Conservation (phyloP, 495 filamentous ascomycete genomes). For the Annulohypoxylon moriforme region DNA sequence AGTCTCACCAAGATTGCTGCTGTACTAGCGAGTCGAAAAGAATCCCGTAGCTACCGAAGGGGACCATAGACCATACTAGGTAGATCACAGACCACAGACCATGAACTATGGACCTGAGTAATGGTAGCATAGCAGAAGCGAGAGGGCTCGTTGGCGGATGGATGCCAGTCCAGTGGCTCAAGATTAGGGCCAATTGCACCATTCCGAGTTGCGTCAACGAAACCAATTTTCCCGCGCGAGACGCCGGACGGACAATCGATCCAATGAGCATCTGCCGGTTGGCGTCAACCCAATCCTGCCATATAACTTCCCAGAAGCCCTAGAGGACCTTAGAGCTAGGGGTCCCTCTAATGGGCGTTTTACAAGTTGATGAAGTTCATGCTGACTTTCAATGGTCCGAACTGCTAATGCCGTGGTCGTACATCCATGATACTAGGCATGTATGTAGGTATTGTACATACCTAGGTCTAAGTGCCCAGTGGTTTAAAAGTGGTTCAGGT, state of each 20-base stretch:
- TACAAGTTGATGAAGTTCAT: conserved; percentile 16
- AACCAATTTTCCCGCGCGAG: conserved; percentile 44
- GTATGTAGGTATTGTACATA: background rate
- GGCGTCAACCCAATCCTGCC: conserved; percentile 37
- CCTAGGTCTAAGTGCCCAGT: background rate
- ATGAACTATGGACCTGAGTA: background rate
- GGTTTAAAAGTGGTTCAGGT: too few relatives aligned
- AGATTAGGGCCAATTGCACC: conserved; percentile 40
- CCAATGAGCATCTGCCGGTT: conserved; percentile 45
- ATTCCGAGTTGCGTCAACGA: conserved; percentile 42
- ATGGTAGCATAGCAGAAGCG: conserved; percentile 3
- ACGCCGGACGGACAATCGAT: conserved; percentile 42
- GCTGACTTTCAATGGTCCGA: background rate
- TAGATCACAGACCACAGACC: background rate
- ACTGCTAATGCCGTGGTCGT: background rate
- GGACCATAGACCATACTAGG: background rate
- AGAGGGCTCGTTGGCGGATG: conserved; percentile 23
- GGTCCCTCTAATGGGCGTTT: conserved; percentile 15
- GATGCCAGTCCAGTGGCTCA: conserved; percentile 29
- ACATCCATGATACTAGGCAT: too few relatives aligned
- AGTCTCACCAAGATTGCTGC: conserved; percentile 20
- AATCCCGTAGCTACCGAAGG: background rate
- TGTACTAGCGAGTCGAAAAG: conserved; percentile 8
- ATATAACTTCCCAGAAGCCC: background rate
- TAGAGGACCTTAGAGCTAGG: conserved; percentile 20